phyloP scores from a whole-genome alignment of 2,329 filamentous ascomycete genomes.

The Aspergillus caelatus region DNA sequence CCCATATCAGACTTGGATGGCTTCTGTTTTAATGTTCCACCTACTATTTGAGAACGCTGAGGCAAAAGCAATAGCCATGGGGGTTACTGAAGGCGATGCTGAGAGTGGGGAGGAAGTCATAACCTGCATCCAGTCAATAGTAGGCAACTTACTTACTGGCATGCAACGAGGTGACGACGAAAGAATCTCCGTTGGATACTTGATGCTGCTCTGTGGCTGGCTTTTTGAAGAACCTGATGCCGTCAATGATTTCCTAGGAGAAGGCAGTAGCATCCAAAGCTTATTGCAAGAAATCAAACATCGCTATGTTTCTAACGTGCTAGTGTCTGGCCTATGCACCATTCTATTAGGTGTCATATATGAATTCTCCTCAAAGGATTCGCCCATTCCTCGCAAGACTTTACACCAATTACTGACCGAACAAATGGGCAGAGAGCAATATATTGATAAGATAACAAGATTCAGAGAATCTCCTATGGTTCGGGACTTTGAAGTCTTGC shows the following conservation, averaged over 20 bases:
- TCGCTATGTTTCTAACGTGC: conserved; percentile 59
- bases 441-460: conserved; percentile 77
- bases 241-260: conserved; percentile 88
- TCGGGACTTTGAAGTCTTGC: conserved; percentile 85
- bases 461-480: conserved; percentile 77
- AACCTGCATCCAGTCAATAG: conserved; percentile 85
- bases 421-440: conserved; percentile 81
- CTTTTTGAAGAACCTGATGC: conserved; percentile 89
- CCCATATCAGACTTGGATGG: conserved; percentile 88
- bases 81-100: conserved; percentile 85
- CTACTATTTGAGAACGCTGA: conserved; percentile 77
- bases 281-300: conserved; percentile 75
- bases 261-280: conserved; percentile 89
- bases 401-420: conserved; percentile 77
- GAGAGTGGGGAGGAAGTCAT: conserved; percentile 91
- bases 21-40: conserved; percentile 82
- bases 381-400: conserved; percentile 78
- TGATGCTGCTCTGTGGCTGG: conserved; percentile 88
- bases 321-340: conserved; percentile 81
- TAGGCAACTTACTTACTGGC: conserved; percentile 80
- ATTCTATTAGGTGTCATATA: conserved; percentile 86
- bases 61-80: conserved; percentile 78
- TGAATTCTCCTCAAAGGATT: conserved; percentile 97
- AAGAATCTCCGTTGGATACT: conserved; percentile 77
- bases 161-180: conserved; percentile 77